Evolutionary conservation across 768 basidiomycete species (phyloP).

Genomic region (Sutorius australiensis): DNA sequence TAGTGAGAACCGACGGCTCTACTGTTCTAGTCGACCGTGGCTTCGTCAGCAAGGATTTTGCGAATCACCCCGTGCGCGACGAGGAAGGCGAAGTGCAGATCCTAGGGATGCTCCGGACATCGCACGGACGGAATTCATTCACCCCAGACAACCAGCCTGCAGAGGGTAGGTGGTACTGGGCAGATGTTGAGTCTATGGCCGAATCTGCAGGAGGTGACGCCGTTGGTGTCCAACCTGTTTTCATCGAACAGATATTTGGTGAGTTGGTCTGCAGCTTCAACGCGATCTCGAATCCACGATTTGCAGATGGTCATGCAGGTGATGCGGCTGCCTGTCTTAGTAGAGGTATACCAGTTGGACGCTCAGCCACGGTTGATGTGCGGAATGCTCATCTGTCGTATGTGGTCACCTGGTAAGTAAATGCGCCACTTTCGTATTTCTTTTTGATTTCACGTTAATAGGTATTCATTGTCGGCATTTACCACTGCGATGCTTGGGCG

Average conservation of each 20-base stretch:
- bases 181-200: conserved; percentile 78
- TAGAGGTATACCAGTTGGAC: conserved; percentile 83
- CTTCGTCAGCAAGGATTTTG: conserved; percentile 66
- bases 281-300: conserved; percentile 2
- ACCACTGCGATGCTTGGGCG: conserved; percentile 81
- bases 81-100: conserved; percentile 64
- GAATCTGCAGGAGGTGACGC: conserved; percentile 68
- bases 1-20: conserved; percentile 73
- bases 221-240: conserved; percentile 78
- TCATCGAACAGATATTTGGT: conserved; percentile 92
- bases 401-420: conserved; percentile 83
- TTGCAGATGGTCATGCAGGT: conserved; percentile 78
- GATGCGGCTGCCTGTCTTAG: conserved; percentile 55
- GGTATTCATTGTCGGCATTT: conserved; percentile 86
- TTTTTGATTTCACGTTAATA: conserved; percentile 31
- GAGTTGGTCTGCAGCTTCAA: conserved; percentile 21
- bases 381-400: conserved; percentile 95
- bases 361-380: conserved; percentile 77
- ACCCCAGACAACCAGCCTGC: conserved; percentile 85
- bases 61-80: conserved; percentile 34
- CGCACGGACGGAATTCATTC: conserved; percentile 70
- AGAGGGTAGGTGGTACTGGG: conserved; percentile 89
- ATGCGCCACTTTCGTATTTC: neutral
- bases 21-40: conserved; percentile 92
- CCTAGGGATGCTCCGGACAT: conserved; percentile 82